Conservation (phyloP, 495 filamentous ascomycete genomes). For the Aspergillus biplanus region DNA sequence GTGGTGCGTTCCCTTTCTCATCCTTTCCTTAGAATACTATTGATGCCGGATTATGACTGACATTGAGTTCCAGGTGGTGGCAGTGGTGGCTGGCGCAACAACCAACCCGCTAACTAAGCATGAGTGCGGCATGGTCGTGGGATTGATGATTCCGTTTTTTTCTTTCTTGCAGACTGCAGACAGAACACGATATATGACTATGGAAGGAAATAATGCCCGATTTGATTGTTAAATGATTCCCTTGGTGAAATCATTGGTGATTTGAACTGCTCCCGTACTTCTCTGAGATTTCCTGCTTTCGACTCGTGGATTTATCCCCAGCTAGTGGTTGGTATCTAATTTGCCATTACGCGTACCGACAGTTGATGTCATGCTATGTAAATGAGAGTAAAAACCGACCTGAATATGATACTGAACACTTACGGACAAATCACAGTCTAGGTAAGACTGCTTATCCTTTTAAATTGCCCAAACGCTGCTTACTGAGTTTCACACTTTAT, state of each 20-base stretch:
- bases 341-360: slow-evolving; percentile 13
- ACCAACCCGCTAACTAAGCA: slow-evolving; percentile 1
- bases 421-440: background rate
- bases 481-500: no score
- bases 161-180: slow-evolving; percentile 18
- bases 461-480: no score
- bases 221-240: slow-evolving; percentile 24
- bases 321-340: slow-evolving; percentile 25
- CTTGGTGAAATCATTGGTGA: slow-evolving; percentile 18
- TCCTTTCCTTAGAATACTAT: background rate
- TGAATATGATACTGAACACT: background rate
- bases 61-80: slow-evolving; percentile 29
- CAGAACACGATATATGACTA: slow-evolving; percentile 22
- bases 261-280: slow-evolving; percentile 12
- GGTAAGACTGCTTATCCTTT: background rate
- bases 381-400: slow-evolving; percentile 14
- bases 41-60: slow-evolving; percentile 3
- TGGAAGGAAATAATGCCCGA: slow-evolving; percentile 20
- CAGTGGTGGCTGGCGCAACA: slow-evolving; percentile 30
- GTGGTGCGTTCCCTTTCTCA: slow-evolving; percentile 32
- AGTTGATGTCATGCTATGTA: slow-evolving; percentile 14
- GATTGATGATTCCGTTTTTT: background rate
- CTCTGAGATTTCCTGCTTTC: slow-evolving; percentile 16
- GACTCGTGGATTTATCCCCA: slow-evolving; percentile 11
- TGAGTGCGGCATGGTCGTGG: background rate